Base-by-base conservation (phyloP, 1,284 basidiomycete species). In the Abortiporus biennis region DNA sequence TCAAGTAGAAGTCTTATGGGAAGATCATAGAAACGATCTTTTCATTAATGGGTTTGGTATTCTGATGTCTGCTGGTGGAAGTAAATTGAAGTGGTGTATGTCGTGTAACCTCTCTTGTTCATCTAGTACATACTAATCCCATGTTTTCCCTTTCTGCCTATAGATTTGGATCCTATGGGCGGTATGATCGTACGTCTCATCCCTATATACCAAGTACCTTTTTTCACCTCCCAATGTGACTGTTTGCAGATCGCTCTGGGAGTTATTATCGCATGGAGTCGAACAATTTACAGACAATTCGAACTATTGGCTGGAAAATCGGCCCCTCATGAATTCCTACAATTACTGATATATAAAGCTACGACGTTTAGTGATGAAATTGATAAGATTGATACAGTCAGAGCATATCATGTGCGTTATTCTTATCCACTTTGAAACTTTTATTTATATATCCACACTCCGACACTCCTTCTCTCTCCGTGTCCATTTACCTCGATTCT, bases 1-100 rank as follows among this genome's bases (percentile, higher is more conserved):
- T 52, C 95, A 99, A 61, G 92, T 99, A 1, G 79, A 82, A 42
- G 83, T 97, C 3, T 75, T 98, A 19, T 98, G 92, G 88, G 91
- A 96, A 61, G 94, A 97, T 58, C 94, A 97, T 54, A 71, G 91
- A 47, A 95, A 95, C 54, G 92, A 95, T 56, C 61, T 94, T 20
- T 91, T 83, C 61, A 80, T 92, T 62, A 92, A 91, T 51, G 66
- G 71, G 6, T 86, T 88, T 49, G 84, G 82, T 82, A 57, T 96
- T 47, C 75, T 94, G 47, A 92, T 94, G 72, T 88, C 90, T 24
- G 85, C 89, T 11, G 90, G 87, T 46, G 95, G 94, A 43, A 87
- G 89, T 53, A 94, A 90, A 63, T 70, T 90, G 43, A 67, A 64
- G 41, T 93, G 90, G 85, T 93, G 87, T 87, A 61, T n/a, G n/a